These are phyloP conservation scores for Mycena kentingensis DNA, from an alignment of 768 basidiomycete genomes.

Conservation along the genomic window DNA sequence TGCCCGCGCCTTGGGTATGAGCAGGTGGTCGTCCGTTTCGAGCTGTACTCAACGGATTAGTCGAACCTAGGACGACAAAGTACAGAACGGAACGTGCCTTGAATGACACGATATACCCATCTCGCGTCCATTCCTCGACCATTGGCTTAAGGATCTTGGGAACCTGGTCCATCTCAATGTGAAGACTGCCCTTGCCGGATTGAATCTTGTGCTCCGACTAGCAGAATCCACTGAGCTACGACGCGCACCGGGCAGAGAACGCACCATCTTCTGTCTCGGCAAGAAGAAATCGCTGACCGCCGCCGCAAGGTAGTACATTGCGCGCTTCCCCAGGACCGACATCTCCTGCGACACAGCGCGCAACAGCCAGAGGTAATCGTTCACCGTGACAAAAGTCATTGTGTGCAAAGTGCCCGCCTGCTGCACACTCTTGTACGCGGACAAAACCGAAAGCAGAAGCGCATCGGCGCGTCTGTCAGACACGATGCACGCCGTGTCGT, in stretches of 20 bases:
- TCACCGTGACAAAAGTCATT: constrained; percentile 89
- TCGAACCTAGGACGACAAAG: neutral
- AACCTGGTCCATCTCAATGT: constrained; percentile 98
- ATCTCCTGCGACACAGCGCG: constrained; percentile 82
- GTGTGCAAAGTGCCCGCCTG: constrained; percentile 74
- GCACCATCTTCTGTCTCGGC: constrained; percentile 85
- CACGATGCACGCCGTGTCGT: constrained; percentile 61
- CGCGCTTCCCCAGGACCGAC: constrained; percentile 62
- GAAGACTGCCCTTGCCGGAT: constrained; percentile 89
- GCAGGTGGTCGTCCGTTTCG: constrained; percentile 82
- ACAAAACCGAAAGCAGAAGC: constrained; percentile 71
- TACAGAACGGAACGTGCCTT: constrained; percentile 59
- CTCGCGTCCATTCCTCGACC: constrained; percentile 90
- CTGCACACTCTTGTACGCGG: constrained; percentile 80
- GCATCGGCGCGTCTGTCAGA: constrained; percentile 58
- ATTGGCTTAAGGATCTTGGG: constrained; percentile 93
- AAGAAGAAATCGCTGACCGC: constrained; percentile 99
- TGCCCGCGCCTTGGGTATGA: constrained; percentile 87
- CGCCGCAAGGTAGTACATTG: constrained; percentile 96
- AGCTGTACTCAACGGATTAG: constrained; percentile 52
- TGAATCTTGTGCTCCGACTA: constrained; percentile 99
- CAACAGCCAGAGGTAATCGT: constrained; percentile 94
- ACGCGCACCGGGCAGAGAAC: constrained; percentile 28
- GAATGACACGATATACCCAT: constrained; percentile 94
- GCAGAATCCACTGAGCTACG: no score